Evolutionary conservation across 345 rosid genomes (phyloP), one percentile per base, ranked within the genome.

Genomic region (sweet orange (Citrus sinensis)): DNA sequence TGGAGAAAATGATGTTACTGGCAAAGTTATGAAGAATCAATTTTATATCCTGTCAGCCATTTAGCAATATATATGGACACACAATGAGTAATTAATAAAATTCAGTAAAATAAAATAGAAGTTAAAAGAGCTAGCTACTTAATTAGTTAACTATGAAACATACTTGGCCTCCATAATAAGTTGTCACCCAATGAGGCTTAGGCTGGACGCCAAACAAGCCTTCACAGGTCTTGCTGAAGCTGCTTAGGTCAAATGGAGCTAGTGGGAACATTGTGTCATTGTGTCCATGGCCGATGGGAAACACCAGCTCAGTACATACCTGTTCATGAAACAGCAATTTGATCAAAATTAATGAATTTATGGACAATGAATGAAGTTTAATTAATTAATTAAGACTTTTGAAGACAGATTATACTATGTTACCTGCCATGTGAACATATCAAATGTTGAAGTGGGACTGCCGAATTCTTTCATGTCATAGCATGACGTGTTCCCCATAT

Each of bases 161-260:
- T 79, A 86, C 93, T 39, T 79, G 87, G 78, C 91, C 91, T 40
- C 92, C 90, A 49, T 81, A 90, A 59, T 89, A 85, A 16, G 93
- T 84, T 22, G 93, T 85, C 80, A 87, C 64, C 98, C 96, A 93
- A 71, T 90, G 93, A 70, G 93, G 96, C 56, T 82, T 83, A 64
- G 98, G 93, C 30, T 67, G 55, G 81, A 93, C 88, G n/a, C 94
- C 92, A 74, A 84, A 92, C 29, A 29, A 9, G 35, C 80, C 63
- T 62, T 84, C 37, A 82, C 98, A 93, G 1, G 60, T 67, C 4
- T 76, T 75, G 7, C 73, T 83, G 82, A 76, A 87, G 46, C 37
- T 78, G 2, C 35, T 79, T 11, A 93, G 80, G 77, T 85, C 76
- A 74, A 88, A 89, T 22, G 91, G 93, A 0, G 62, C 61, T 7